Base-by-base conservation (phyloP, 2,329 filamentous ascomycete species). In the Talaromyces funiculosus region DNA sequence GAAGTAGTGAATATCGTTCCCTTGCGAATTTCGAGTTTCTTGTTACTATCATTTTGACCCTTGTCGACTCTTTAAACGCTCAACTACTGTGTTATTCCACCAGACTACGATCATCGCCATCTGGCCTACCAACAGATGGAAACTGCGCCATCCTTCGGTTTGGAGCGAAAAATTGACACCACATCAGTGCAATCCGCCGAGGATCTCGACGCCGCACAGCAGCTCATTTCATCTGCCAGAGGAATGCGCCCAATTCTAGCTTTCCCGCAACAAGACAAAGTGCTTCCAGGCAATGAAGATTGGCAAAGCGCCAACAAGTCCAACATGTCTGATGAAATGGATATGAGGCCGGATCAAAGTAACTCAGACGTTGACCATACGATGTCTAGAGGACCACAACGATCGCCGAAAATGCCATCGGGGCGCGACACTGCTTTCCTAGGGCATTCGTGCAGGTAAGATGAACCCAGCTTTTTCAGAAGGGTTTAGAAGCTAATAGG, bases 121-220 rank as follows among this genome's bases (percentile, higher is more conserved):
- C 12, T 53, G 45, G 37, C 37, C 10, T 29, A 4, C 22, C 40
- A 45, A 58, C 69, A 71, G 66, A 74, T 74, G 72, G 72, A 75
- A 66, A 64, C 71, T 62, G 64, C 69, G 66, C 67, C 67, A 64
- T 71, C 72, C 63, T 64, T 72, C 66, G 66, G 45, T 69, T 68
- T 20, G 65, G 69, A 60, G 70, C 67, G 64, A 63, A 73, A 57
- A 67, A 72, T 67, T 74, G 74, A 63, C 75, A 79, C 61, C n/a
- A 10, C 47, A 26, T 33, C 45, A n/a, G n/a, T 40, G 10, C 77
- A 76, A 3, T 79, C 77, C 4, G 77, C 77, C 26, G 77, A 79
- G 67, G 77, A 80, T 64, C 65, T 79, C 45, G 77, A 79, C 65
- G 77, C 77, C 61, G 77, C 77, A 59, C 77, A 78, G 67, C 77